Evolutionary conservation across 2,329 filamentous ascomycete species (phyloP).

Genomic region (Plectosphaerella plurivora): DNA sequence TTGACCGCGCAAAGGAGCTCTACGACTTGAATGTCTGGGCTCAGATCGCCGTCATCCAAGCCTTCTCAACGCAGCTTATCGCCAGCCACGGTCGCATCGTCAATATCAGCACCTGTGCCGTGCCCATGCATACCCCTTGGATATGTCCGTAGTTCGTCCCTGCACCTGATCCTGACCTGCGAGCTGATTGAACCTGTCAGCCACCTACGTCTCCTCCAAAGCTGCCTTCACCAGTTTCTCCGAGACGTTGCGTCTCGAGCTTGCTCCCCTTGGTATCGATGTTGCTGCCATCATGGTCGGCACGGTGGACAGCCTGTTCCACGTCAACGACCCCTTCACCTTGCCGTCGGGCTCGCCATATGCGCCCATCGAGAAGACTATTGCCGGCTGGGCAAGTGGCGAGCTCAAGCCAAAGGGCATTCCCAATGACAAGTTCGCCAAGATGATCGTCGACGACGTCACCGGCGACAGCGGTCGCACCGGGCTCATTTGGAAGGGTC

Average conservation of each 20-base stretch:
- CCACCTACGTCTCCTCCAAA: slow-evolving; percentile 19
- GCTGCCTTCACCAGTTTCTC: slow-evolving; percentile 16
- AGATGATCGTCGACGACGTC: slow-evolving; percentile 9
- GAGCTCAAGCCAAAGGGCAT: slow-evolving; percentile 9
- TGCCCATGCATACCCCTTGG: slow-evolving; percentile 17
- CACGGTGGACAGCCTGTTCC: background rate
- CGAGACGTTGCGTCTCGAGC: slow-evolving; percentile 20
- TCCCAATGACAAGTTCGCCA: slow-evolving; percentile 9
- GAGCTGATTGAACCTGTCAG: background rate
- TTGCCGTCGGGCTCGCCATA: slow-evolving; percentile 10
- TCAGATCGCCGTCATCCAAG: slow-evolving; percentile 20
- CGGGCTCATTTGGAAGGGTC: slow-evolving; percentile 12
- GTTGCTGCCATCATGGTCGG: slow-evolving; percentile 16
- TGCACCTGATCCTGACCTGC: too few relatives aligned
- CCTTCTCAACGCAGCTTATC: slow-evolving; percentile 20
- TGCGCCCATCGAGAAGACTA: slow-evolving; percentile 9
- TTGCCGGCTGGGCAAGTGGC: slow-evolving; percentile 14
- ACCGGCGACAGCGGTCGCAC: slow-evolving; percentile 4
- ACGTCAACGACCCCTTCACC: slow-evolving; percentile 2
- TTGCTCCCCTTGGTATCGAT: slow-evolving; percentile 18
- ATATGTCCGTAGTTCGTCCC: slow-evolving; percentile 8
- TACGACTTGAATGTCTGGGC: slow-evolving; percentile 26
- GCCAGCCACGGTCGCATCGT: slow-evolving; percentile 18
- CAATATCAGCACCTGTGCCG: slow-evolving; percentile 23
- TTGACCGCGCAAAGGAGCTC: slow-evolving; percentile 16